Evolutionary conservation across 2,329 filamentous ascomycete genomes (phyloP).

Genomic region (Aspergillus cejpii): DNA sequence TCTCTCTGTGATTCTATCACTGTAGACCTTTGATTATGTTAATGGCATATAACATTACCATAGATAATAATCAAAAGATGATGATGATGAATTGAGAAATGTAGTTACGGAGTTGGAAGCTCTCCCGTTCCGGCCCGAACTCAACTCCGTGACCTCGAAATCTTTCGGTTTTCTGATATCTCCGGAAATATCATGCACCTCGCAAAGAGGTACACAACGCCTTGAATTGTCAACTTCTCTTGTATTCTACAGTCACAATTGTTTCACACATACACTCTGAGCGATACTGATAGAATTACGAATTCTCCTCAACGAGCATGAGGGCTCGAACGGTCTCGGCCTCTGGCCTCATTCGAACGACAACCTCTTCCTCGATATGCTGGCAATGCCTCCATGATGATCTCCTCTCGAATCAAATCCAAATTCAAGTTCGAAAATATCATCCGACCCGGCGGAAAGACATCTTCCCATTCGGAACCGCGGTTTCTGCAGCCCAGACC

Average conservation of each 20-base stretch:
- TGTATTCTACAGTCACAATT: neutral
- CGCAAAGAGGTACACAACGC: neutral
- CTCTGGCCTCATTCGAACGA: slow-evolving; percentile 31
- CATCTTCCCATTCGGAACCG: slow-evolving; percentile 39
- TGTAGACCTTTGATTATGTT: neutral
- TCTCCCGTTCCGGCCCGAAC: slow-evolving; percentile 19
- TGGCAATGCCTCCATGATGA: slow-evolving; percentile 39
- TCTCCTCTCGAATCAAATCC: slow-evolving; percentile 20
- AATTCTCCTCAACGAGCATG: slow-evolving; percentile 26
- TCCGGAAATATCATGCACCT: neutral
- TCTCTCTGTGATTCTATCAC: slow-evolving; percentile 2
- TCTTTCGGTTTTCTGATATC: slow-evolving; percentile 2
- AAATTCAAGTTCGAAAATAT: slow-evolving; percentile 33
- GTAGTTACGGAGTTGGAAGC: too few relatives aligned
- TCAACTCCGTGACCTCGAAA: slow-evolving; percentile 11
- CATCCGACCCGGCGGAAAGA: slow-evolving; percentile 37
- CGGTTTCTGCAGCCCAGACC: slow-evolving; percentile 49
- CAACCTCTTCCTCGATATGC: slow-evolving; percentile 33
- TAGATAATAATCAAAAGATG: too few relatives aligned
- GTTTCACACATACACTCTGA: neutral
- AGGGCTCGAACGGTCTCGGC: slow-evolving; percentile 35
- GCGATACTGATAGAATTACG: neutral
- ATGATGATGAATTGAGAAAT: too few relatives aligned
- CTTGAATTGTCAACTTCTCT: neutral
- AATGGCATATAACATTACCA: too few relatives aligned